phyloP scores from a whole-genome alignment of 345 rosid species.

The Citrus mangshanensis region DNA sequence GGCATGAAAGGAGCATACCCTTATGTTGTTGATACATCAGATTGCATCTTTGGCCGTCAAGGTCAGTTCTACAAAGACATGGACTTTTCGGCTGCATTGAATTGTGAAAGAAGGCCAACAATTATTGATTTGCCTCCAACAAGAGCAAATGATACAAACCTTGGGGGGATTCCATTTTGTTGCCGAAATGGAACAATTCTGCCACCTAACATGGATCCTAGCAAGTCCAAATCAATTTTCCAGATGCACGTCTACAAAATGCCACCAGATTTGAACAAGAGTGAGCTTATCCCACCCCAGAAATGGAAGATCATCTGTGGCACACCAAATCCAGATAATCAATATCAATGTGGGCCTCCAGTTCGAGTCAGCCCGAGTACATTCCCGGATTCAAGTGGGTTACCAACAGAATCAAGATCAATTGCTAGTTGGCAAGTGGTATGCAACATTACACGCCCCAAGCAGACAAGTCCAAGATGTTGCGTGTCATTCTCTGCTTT shows the following conservation, averaged over 20 bases:
- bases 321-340: constrained; percentile 70
- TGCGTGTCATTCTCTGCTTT: constrained; percentile 91
- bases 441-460: constrained; percentile 74
- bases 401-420: constrained; percentile 54
- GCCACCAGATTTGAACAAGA: constrained; percentile 80
- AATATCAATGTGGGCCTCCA: constrained; percentile 76
- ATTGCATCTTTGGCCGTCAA: constrained; percentile 75
- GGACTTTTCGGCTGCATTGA: constrained; percentile 70
- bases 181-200: constrained; percentile 88
- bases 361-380: constrained; percentile 69
- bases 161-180: constrained; percentile 69
- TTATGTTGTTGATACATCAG: constrained; percentile 57
- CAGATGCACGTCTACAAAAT: constrained; percentile 83
- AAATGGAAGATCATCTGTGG: constrained; percentile 71
- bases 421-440: constrained; percentile 94
- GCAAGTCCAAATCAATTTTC: constrained; percentile 71
- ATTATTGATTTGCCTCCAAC: constrained; percentile 83
- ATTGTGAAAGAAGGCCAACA: constrained; percentile 77
- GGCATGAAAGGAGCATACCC: constrained; percentile 94
- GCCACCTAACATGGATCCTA: constrained; percentile 71
- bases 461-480: constrained; percentile 60
- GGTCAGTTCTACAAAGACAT: constrained; percentile 39
- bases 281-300: constrained; percentile 64
- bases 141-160: constrained; percentile 57
- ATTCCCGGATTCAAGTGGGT: constrained; percentile 63